These are phyloP conservation scores for Plectranthus barbatus DNA, from an alignment of 257 asterid genomes.

Conservation along the genomic window DNA sequence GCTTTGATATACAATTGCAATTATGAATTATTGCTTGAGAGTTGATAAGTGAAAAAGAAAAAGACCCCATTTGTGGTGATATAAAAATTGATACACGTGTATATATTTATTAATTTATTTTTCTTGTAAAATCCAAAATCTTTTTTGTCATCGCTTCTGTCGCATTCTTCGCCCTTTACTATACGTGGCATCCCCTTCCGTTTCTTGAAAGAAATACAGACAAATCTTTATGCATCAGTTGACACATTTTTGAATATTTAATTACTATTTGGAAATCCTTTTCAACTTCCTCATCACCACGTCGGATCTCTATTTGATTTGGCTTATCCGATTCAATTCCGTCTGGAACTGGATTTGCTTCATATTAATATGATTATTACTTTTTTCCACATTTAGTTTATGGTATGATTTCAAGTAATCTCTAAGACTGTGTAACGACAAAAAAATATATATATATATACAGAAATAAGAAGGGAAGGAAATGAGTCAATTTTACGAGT, in stretches of 20 bases:
- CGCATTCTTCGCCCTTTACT: not conserved
- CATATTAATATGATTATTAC: not conserved
- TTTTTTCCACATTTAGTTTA: too few relatives aligned
- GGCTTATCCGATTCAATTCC: not conserved
- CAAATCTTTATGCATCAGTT: too few relatives aligned
- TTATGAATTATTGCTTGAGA: too few relatives aligned
- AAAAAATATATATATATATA: not conserved
- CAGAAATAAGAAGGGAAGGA: not conserved
- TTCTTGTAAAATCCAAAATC: not conserved
- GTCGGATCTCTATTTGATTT: slow-evolving; percentile 9
- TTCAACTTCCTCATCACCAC: slow-evolving; percentile 1
- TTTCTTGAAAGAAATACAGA: too few relatives aligned
- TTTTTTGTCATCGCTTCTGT: not conserved
- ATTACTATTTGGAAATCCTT: not conserved
- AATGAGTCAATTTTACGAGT: slow-evolving; percentile 8
- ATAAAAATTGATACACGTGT: not conserved
- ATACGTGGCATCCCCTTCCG: too few relatives aligned
- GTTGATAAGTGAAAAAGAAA: too few relatives aligned
- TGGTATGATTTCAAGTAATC: not conserved
- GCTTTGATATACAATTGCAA: too few relatives aligned
- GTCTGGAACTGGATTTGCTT: not conserved
- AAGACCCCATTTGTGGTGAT: not conserved
- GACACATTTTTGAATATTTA: too few relatives aligned
- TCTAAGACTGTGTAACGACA: not conserved
- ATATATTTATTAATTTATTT: not conserved